Evolutionary conservation across 202 grass and related monocot genomes (phyloP).

Genomic region (Dendrocalamus latiflorus): DNA sequence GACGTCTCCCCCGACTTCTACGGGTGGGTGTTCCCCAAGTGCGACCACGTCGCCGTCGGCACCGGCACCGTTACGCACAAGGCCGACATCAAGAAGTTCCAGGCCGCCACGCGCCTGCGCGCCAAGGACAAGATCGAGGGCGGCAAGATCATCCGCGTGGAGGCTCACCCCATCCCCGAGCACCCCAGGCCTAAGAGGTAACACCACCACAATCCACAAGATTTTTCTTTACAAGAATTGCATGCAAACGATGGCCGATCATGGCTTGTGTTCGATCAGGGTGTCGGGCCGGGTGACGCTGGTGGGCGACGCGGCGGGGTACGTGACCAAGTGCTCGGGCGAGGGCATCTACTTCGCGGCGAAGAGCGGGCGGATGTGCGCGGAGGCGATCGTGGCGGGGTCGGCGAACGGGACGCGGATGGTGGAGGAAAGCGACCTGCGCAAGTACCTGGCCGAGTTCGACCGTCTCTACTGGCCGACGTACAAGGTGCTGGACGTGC

Average conservation of each 20-base stretch:
- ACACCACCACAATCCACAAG: too few species aligned
- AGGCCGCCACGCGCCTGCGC: slow-evolving; percentile 84
- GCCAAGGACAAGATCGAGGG: slow-evolving; percentile 97
- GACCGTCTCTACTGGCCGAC: slow-evolving; percentile 93
- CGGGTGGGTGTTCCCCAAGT: slow-evolving; percentile 98
- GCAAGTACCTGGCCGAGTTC: slow-evolving; percentile 93
- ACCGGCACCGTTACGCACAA: slow-evolving; percentile 97
- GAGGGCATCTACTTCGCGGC: slow-evolving; percentile 98
- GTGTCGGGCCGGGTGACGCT: slow-evolving; percentile 68
- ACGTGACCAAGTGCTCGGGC: slow-evolving; percentile 96
- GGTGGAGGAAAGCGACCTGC: slow-evolving; percentile 83
- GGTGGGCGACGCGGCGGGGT: slow-evolving; percentile 84
- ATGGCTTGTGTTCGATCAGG: slow-evolving; percentile 27
- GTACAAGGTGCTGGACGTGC: slow-evolving; percentile 96
- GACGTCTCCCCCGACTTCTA: slow-evolving; percentile 98
- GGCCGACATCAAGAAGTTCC: slow-evolving; percentile 95
- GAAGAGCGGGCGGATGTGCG: slow-evolving; percentile 89
- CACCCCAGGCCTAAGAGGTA: slow-evolving; percentile 79
- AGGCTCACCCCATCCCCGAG: slow-evolving; percentile 95
- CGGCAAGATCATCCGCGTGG: slow-evolving; percentile 87
- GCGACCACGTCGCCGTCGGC: slow-evolving; percentile 95
- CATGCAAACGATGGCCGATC: too few species aligned
- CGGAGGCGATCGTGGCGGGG: slow-evolving; percentile 80
- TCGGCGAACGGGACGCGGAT: slow-evolving; percentile 71
- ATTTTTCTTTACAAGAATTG: too few species aligned